Percentiles rank a stretch among this genome's conserved stretches.
Evolutionary conservation across 768 basidiomycete species (phyloP).

Genomic region (Cystoderma amianthinum): DNA sequence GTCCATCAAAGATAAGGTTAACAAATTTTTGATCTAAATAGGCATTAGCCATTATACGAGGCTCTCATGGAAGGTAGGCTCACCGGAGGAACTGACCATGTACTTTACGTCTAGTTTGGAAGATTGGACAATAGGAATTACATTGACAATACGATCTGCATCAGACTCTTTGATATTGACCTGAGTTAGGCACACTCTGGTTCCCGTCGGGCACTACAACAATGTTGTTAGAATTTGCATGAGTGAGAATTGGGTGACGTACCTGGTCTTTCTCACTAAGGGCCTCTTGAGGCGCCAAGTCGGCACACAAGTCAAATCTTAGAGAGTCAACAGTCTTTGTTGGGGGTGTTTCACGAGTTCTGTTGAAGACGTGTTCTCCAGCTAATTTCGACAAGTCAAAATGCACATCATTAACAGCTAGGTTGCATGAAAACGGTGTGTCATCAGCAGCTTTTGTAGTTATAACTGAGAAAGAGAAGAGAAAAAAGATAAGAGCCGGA

Average conservation of each 20-base stretch:
- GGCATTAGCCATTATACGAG: no score
- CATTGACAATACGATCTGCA: conserved; percentile 56
- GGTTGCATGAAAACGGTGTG: conserved; percentile 47
- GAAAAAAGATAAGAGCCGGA: conserved; percentile 8
- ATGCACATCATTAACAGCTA: conserved; percentile 28
- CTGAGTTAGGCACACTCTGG: conserved; percentile 68
- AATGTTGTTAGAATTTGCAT: conserved; percentile 4
- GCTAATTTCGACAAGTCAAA: conserved; percentile 57
- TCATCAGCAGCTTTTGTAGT: conserved; percentile 26
- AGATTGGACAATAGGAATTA: conserved; percentile 65
- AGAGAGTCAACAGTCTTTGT: conserved; percentile 53
- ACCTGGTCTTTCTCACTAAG: conserved; percentile 65
- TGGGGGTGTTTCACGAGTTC: conserved; percentile 56
- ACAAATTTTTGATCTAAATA: conserved; percentile 52
- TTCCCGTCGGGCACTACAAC: conserved; percentile 57
- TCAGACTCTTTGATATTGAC: conserved; percentile 51
- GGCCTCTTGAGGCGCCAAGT: conserved; percentile 38
- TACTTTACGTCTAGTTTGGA: conserved; percentile 23
- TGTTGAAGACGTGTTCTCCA: conserved; percentile 42
- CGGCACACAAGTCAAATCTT: conserved; percentile 62
- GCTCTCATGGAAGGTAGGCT: no score
- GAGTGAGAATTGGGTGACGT: conserved; percentile 13
- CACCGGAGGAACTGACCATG: conserved; percentile 30
- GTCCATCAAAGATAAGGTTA: conserved; percentile 49
- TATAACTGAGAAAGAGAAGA: conserved; percentile 9